Conservation (phyloP, 441 rosid genomes). For the Omphalea diandra region DNA sequence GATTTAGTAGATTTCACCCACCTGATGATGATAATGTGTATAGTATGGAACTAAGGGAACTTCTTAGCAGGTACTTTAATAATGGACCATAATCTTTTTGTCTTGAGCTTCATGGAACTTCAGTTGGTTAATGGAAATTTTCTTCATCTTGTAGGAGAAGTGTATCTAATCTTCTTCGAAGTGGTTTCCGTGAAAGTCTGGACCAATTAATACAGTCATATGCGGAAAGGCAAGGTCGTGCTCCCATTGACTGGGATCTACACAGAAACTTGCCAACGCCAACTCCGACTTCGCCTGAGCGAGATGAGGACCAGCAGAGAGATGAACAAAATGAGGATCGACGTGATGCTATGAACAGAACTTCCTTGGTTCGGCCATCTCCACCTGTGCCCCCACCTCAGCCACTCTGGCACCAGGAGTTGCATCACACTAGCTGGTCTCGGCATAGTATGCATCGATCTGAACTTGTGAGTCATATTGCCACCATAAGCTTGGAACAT, state of each 20-base stretch:
- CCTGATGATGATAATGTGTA: conserved; percentile 86
- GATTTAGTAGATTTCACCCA: conserved; percentile 74
- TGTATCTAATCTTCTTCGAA: conserved; percentile 85
- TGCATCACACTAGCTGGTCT: conserved; percentile 85
- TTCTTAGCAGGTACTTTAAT: conserved; percentile 70
- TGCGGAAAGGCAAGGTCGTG: conserved; percentile 75
- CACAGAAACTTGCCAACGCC: conserved; percentile 62
- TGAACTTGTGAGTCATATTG: conserved; percentile 62
- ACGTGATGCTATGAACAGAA: conserved; percentile 46
- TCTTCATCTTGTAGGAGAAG: conserved; percentile 60
- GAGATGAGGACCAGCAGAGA: conserved; percentile 57
- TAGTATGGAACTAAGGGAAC: conserved; percentile 89
- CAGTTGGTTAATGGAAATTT: conserved; percentile 5
- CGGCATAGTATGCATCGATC: conserved; percentile 87
- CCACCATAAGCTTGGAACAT: not conserved
- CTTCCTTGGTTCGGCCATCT: conserved; percentile 61
- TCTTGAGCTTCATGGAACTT: not conserved
- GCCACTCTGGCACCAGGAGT: conserved; percentile 92
- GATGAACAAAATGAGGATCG: conserved; percentile 54
- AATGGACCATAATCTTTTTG: not conserved
- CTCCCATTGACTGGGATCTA: conserved; percentile 84
- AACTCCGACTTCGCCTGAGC: conserved; percentile 56
- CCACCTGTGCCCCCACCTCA: conserved; percentile 94
- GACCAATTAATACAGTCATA: conserved; percentile 85
- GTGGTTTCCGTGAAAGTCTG: conserved; percentile 91